A percentile compares a stretch with the other conserved stretches of the same genome.
Conservation (phyloP, 75 land plant genomes). For the Cupressus sempervirens region DNA sequence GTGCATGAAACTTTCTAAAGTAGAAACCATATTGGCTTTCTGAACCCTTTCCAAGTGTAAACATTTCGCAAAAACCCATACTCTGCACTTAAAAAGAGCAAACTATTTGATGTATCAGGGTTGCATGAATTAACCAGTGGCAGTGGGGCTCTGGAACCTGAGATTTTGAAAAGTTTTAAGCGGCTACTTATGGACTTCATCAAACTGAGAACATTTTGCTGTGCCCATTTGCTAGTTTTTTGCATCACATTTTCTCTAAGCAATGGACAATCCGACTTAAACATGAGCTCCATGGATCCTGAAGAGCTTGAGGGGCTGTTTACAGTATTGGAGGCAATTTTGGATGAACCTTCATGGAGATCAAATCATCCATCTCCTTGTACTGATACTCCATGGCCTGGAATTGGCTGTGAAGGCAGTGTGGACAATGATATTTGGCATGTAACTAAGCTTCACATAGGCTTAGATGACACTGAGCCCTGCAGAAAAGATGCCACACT, state of each 20-base stretch:
- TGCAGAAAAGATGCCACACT: slow-evolving; percentile 42
- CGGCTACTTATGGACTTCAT: neutral
- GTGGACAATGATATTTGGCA: slow-evolving; percentile 25
- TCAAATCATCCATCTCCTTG: slow-evolving; percentile 43
- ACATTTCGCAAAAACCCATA: too few species aligned
- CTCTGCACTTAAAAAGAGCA: too few species aligned
- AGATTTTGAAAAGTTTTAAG: neutral
- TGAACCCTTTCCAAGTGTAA: too few species aligned
- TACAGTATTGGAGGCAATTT: slow-evolving; percentile 40
- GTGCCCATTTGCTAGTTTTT: neutral
- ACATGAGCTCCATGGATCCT: slow-evolving; percentile 28
- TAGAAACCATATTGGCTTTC: too few species aligned
- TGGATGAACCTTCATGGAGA: slow-evolving; percentile 43
- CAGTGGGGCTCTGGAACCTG: neutral
- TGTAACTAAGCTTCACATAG: slow-evolving; percentile 49
- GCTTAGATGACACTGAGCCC: slow-evolving; percentile 26
- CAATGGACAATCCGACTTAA: neutral
- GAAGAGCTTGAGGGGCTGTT: slow-evolving; percentile 48
- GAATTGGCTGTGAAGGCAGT: slow-evolving; percentile 43
- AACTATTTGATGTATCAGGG: neutral
- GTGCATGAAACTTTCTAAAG: too few species aligned
- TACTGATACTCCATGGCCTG: slow-evolving; percentile 52
- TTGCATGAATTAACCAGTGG: neutral
- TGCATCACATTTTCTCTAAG: neutral
- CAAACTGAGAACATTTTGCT: neutral